Base-by-base conservation (phyloP, 345 rosid genomes). In the Citrus australasica region DNA sequence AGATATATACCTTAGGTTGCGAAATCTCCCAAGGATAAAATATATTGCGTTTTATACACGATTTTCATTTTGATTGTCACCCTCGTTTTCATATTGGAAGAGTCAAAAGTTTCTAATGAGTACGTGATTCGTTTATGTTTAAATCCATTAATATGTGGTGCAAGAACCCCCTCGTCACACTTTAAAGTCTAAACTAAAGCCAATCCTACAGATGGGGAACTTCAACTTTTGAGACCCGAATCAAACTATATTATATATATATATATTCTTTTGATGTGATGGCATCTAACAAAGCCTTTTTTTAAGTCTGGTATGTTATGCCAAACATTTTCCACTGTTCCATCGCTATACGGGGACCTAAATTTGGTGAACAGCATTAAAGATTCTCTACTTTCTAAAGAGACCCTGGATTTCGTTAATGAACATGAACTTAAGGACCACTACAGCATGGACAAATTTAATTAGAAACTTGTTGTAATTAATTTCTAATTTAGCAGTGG, bases 401-500 rank as follows among this genome's bases (percentile, higher is more conserved):
- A 21, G 33, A 19, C 3, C 13, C 16, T 59, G 67, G 58, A 75
- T 60, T 77, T 69, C 10, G 30, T 28, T 42, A 33, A 73, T 60
- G 4, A 53, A 53, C 64, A 73, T 60, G 2, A 53, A 53, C 64
- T 6, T 6, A 69, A 73, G 87, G 84, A 79, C 84, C 79, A 82
- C 84, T 79, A 82, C 79, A 7, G 16, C 11, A 9, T 64, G 77
- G 67, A 28, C 66, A 65, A 33, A 33, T 33, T 33, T 7, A 9
- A 14, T 19, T 53, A 8, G 72, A 60, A 53, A 75, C 38, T 17
- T 58, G 4, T 25, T 30, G 73, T 58, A 71, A 67, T 13, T 58
- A 79, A 61, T 19, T 59, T 67, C 6, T 40, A 35, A 53, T 13
- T 59, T 67, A 6, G 46, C 28, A 51, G 33, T 65, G 79, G 77